Percentiles rank a stretch among this genome's conserved stretches.
Conservation (phyloP, 805 yeast genomes). For the Nakazawaea siamensis region DNA sequence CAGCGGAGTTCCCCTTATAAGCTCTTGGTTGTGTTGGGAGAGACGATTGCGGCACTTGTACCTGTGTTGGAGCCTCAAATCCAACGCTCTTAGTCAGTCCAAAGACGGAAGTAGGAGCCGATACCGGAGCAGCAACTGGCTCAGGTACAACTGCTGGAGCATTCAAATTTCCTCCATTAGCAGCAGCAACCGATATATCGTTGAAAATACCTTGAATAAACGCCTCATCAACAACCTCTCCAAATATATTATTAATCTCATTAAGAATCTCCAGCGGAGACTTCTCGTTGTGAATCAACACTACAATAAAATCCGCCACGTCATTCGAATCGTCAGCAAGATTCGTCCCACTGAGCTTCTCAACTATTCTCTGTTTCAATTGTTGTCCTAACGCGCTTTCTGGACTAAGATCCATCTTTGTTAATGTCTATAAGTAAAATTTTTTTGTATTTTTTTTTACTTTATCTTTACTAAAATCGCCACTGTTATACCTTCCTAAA, state of each 20-base stretch:
- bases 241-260: slow-evolving; percentile 56
- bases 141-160: slow-evolving; percentile 14
- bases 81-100: not conserved
- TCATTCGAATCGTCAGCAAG: slow-evolving; percentile 46
- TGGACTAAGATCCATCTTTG: slow-evolving; percentile 15
- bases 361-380: slow-evolving; percentile 33
- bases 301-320: slow-evolving; percentile 68
- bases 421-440: not conserved
- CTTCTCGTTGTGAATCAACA: slow-evolving; percentile 62
- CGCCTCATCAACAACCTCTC: slow-evolving; percentile 46
- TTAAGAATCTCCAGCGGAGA: slow-evolving; percentile 48
- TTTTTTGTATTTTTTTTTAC: not conserved
- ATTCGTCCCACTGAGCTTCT: slow-evolving; percentile 30
- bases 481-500: slow-evolving; percentile 1
- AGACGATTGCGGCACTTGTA: too few species aligned
- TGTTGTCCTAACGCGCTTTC: slow-evolving; percentile 29
- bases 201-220: slow-evolving; percentile 50
- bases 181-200: slow-evolving; percentile 31
- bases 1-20: slow-evolving; percentile 16
- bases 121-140: slow-evolving; percentile 9
- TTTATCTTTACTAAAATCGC: slow-evolving; percentile 1
- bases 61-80: too few species aligned
- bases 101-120: not conserved
- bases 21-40: slow-evolving; percentile 18
- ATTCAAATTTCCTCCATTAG: slow-evolving; percentile 13